Evolutionary conservation across 1,139 yeast species (phyloP), one percentile per base, ranked within the genome.

Genomic region (Geotrichum carabidarum): DNA sequence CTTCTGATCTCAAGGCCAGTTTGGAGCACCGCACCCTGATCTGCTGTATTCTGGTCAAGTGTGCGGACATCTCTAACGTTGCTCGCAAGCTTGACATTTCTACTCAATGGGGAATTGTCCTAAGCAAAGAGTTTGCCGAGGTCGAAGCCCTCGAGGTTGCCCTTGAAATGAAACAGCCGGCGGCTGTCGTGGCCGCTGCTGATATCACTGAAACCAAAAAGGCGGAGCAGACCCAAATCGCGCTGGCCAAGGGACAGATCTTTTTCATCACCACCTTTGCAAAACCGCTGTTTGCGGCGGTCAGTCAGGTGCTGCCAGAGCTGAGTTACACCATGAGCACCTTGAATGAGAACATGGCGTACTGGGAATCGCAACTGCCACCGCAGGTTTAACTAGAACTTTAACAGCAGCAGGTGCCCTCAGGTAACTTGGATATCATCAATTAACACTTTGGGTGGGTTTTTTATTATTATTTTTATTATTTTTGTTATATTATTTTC

Each of bases 51-150:
- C 76, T 91, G 57, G 83, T 91, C 58, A 91, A 91, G 72, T 89
- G 96, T 70, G 97, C 97, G 0, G 98, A 91, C 70, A 90, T 91
- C 51, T 87, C 96, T 36, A 91, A 91, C 68, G 96, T 90, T 30
- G 82, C 96, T 2, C 75, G 98, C 57, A 89, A 91, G 1, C 73
- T 88, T 55, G 73, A 80, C 45, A 82, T 89, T 4, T 84, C 94
- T 11, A 80, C 89, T 1, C 84, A 84, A 69, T 91, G 98, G 97
- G 96, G 96, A 4, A 74, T 81, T 60, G 82, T 83, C 9, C 77
- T 91, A 51, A 78, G 85, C 1, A 74, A 86, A 60, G 98, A 91
- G 69, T 87, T 90, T 63, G 79, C 78, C 48, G 93, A 87, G 66
- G 82, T 89, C 51, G 74, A 77, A 6, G 68, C 68, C 43, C 72